Evolutionary conservation across 2,329 filamentous ascomycete species (phyloP).

Genomic region (Thelonectria discophora): DNA sequence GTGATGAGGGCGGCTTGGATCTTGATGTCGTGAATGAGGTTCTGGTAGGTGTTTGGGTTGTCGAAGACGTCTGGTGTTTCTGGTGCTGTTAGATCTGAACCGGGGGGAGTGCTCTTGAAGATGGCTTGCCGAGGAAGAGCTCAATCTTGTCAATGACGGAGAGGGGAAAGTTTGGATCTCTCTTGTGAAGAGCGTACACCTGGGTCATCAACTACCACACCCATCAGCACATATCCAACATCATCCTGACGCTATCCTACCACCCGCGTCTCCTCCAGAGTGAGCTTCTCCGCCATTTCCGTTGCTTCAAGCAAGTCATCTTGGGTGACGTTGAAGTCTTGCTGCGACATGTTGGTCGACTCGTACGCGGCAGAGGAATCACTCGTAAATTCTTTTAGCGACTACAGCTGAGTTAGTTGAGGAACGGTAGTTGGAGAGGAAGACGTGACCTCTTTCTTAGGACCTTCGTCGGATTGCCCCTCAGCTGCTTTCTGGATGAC

Average conservation of each 20-base stretch:
- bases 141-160: constrained; percentile 48
- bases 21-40: constrained; percentile 61
- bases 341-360: not conserved
- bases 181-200: constrained; percentile 47
- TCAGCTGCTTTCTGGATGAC: not conserved
- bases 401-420: not conserved
- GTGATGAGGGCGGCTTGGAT: constrained; percentile 61
- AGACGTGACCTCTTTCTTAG: not conserved
- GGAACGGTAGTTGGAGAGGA: not conserved
- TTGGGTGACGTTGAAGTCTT: constrained; percentile 50
- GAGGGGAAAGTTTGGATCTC: constrained; percentile 52
- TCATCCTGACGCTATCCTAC: constrained; percentile 28
- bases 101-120: not conserved
- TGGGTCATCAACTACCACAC: constrained; percentile 45
- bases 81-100: constrained; percentile 6
- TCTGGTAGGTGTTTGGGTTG: constrained; percentile 50
- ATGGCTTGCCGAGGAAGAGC: constrained; percentile 46
- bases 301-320: constrained; percentile 56
- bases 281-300: constrained; percentile 47
- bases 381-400: constrained; percentile 1
- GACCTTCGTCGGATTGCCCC: not conserved
- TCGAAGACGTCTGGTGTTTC: constrained; percentile 45
- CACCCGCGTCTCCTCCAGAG: constrained; percentile 46
- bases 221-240: not conserved
- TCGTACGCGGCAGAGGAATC: not conserved